Evolutionary conservation across 2,329 filamentous ascomycete species (phyloP).

Genomic region (Parastagonospora nodorum): DNA sequence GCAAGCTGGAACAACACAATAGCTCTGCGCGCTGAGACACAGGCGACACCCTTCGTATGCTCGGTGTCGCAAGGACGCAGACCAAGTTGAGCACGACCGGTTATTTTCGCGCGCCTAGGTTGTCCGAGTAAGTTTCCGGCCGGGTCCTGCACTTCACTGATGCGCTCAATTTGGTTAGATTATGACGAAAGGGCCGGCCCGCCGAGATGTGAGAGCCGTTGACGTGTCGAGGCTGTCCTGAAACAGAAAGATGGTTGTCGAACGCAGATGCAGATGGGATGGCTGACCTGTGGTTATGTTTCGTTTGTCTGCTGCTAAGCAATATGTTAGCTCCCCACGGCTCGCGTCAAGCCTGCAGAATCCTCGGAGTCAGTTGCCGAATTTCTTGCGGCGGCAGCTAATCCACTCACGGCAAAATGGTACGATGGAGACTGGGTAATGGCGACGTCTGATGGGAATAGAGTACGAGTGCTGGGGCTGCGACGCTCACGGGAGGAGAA

Average conservation of each 20-base stretch:
- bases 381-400: slow-evolving; percentile 23
- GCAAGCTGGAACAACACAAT: slow-evolving; percentile 12
- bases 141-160: slow-evolving; percentile 26
- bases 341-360: slow-evolving; percentile 24
- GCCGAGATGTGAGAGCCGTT: slow-evolving; percentile 29
- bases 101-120: slow-evolving; percentile 26
- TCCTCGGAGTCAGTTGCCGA: slow-evolving; percentile 33
- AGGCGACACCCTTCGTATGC: slow-evolving; percentile 22
- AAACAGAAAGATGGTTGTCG: slow-evolving; percentile 5
- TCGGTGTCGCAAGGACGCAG: slow-evolving; percentile 25
- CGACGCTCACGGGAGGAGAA: slow-evolving; percentile 36
- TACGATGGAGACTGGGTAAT: slow-evolving; percentile 4
- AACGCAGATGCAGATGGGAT: neutral
- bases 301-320: slow-evolving; percentile 4
- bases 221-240: slow-evolving; percentile 5
- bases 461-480: slow-evolving; percentile 21
- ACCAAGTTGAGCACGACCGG: slow-evolving; percentile 17
- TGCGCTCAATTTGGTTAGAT: slow-evolving; percentile 28
- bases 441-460: slow-evolving; percentile 16
- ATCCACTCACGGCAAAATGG: slow-evolving; percentile 23
- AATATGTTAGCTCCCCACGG: slow-evolving; percentile 25
- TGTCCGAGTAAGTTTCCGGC: slow-evolving; percentile 20
- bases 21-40: slow-evolving; percentile 19
- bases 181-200: slow-evolving; percentile 44
- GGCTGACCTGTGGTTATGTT: slow-evolving; percentile 1